Evolutionary conservation across 1,139 yeast genomes (phyloP).

Genomic region (Lodderomyces pseudojiufengensis): DNA sequence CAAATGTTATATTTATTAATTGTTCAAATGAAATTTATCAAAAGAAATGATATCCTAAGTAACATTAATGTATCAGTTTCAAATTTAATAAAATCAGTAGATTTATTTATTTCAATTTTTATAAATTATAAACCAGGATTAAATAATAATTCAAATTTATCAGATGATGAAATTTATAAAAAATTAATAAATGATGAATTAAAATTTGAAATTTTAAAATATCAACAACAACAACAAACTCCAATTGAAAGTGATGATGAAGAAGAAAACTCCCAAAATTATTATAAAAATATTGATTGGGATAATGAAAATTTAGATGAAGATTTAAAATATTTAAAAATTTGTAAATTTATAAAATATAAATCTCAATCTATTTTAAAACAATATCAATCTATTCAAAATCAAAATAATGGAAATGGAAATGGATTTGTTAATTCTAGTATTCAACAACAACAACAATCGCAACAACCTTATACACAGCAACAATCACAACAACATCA

Average conservation of each 20-base stretch:
- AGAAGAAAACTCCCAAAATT: slow-evolving; percentile 20
- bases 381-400: slow-evolving; percentile 5
- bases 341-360: slow-evolving; percentile 42
- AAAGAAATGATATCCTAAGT: slow-evolving; percentile 17
- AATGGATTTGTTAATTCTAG: slow-evolving; percentile 8
- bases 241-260: slow-evolving; percentile 27
- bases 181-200: slow-evolving; percentile 41
- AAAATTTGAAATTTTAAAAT: slow-evolving; percentile 36
- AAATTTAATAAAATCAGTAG: slow-evolving; percentile 29
- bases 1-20: slow-evolving; percentile 45
- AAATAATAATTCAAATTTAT: slow-evolving; percentile 18
- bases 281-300: slow-evolving; percentile 40
- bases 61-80: slow-evolving; percentile 22
- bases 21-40: slow-evolving; percentile 36
- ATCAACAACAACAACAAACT: slow-evolving; percentile 22
- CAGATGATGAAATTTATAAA: slow-evolving; percentile 38
- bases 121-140: slow-evolving; percentile 30
- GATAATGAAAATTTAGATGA: slow-evolving; percentile 51
- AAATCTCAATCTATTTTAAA: slow-evolving; percentile 22
- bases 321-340: slow-evolving; percentile 44
- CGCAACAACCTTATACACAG: slow-evolving; percentile 3
- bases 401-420: neutral
- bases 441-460: slow-evolving; percentile 9
- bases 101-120: slow-evolving; percentile 36
- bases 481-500: slow-evolving; percentile 2